Percentiles rank a stretch among this genome's conserved stretches.
phyloP scores from a whole-genome alignment of 2,329 filamentous ascomycete genomes.

The Neofusicoccum kwambonambiense region DNA sequence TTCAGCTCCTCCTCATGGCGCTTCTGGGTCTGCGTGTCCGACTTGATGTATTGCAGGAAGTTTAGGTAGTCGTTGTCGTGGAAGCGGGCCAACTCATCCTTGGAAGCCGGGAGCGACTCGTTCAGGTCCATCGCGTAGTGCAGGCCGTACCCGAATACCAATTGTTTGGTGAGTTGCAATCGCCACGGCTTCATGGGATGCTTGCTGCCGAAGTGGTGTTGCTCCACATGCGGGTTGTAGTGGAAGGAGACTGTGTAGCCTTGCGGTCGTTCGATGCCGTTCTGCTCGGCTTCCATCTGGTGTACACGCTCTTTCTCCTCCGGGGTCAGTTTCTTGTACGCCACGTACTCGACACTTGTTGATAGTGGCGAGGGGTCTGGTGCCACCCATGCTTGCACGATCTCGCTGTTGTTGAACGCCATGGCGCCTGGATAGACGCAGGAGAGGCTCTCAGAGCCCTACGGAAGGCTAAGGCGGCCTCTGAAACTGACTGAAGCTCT shows the following conservation, averaged over 20 bases:
- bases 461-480: not conserved
- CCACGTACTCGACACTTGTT: constrained; percentile 13
- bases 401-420: constrained; percentile 17
- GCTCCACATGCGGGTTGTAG: constrained; percentile 90
- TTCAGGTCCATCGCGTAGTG: constrained; percentile 97
- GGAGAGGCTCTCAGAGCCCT: not conserved
- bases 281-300: constrained; percentile 52
- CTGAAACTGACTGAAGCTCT: not conserved
- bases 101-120: constrained; percentile 76
- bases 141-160: constrained; percentile 93
- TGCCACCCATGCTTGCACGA: constrained; percentile 17
- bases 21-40: constrained; percentile 7
- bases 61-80: constrained; percentile 89
- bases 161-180: constrained; percentile 87
- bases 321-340: constrained; percentile 10
- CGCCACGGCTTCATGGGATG: constrained; percentile 99
- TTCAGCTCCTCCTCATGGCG: constrained; percentile 43
- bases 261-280: constrained; percentile 75
- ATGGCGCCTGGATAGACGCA: not conserved
- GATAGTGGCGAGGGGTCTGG: constrained; percentile 6
- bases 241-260: constrained; percentile 94
- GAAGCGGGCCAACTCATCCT: constrained; percentile 83
- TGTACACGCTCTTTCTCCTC: constrained; percentile 43
- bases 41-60: constrained; percentile 64
- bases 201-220: constrained; percentile 93